Conservation (phyloP, 2,329 filamentous ascomycete species). For the Aspergillus neotritici region DNA sequence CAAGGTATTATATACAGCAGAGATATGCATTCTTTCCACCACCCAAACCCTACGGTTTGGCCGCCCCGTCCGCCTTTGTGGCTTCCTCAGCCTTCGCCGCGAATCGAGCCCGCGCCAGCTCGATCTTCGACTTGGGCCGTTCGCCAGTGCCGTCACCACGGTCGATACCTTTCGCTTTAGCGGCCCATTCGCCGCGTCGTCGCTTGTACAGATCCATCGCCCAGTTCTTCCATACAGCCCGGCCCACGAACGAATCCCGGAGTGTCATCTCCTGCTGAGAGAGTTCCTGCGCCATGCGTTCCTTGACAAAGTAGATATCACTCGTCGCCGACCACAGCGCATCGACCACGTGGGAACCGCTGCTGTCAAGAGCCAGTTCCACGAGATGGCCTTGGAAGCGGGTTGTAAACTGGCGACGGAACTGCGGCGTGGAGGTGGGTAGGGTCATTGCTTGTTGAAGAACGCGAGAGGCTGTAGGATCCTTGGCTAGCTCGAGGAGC, state of each 20-base stretch:
- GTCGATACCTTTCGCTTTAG: slow-evolving; percentile 51
- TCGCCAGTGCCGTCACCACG: slow-evolving; percentile 17
- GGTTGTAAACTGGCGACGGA: slow-evolving; percentile 58
- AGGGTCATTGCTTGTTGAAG: slow-evolving; percentile 59
- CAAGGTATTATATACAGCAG: too few relatives aligned
- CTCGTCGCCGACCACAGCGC: slow-evolving; percentile 59
- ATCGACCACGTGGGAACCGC: slow-evolving; percentile 64
- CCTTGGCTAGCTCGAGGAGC: slow-evolving; percentile 61
- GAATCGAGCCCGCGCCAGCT: slow-evolving; percentile 54
- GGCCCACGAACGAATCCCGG: slow-evolving; percentile 59
- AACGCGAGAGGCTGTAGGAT: slow-evolving; percentile 55
- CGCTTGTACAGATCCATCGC: slow-evolving; percentile 66
- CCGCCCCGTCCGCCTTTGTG: slow-evolving; percentile 8
- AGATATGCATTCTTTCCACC: too few relatives aligned
- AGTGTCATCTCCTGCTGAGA: slow-evolving; percentile 53
- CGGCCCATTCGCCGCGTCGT: slow-evolving; percentile 58
- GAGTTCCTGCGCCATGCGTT: slow-evolving; percentile 61
- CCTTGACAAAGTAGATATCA: slow-evolving; percentile 61
- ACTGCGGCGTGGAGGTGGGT: slow-evolving; percentile 48
- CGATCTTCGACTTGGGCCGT: slow-evolving; percentile 47
- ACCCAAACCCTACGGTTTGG: neutral
- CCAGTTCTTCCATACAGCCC: slow-evolving; percentile 70
- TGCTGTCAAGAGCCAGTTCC: slow-evolving; percentile 55
- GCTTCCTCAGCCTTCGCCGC: slow-evolving; percentile 37
- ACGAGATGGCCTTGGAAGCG: slow-evolving; percentile 58